Evolutionary conservation across 2,329 filamentous ascomycete genomes (phyloP).

Genomic region (Zasmidium citrigriseum): DNA sequence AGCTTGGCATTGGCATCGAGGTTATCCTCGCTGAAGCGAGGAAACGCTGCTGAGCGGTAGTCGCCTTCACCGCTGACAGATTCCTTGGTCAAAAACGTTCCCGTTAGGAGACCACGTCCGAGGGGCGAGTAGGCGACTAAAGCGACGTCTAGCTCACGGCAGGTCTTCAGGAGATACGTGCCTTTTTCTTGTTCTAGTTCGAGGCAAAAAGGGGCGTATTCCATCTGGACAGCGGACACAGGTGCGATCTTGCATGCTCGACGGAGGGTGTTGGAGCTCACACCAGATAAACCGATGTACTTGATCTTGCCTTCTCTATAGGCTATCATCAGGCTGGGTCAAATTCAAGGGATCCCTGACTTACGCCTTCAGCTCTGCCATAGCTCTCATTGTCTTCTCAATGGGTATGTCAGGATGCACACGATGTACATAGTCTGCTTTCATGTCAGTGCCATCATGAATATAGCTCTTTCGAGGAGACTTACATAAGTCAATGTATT

Average conservation of each 20-base stretch:
- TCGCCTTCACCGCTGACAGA: conserved; percentile 6
- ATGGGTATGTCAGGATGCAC: conserved; percentile 46
- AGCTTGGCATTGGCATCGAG: conserved; percentile 34
- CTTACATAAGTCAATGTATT: conserved; percentile 42
- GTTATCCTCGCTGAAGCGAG: conserved; percentile 33
- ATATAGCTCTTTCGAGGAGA: conserved; percentile 43
- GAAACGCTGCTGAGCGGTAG: conserved; percentile 1
- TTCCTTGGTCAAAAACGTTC: conserved; percentile 16
- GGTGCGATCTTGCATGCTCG: conserved; percentile 52
- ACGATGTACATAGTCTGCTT: conserved; percentile 43
- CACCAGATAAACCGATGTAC: conserved; percentile 54
- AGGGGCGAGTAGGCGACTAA: conserved; percentile 44
- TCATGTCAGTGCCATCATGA: conserved; percentile 43
- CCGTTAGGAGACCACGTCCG: conserved; percentile 47
- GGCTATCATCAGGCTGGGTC: background rate
- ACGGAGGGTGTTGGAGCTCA: conserved; percentile 50
- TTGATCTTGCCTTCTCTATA: conserved; percentile 54
- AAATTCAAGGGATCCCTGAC: conserved; percentile 10
- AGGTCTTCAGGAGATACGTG: conserved; percentile 46
- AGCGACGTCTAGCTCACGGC: conserved; percentile 49
- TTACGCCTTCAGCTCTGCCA: conserved; percentile 46
- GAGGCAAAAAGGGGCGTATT: conserved; percentile 52
- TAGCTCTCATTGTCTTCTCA: conserved; percentile 46
- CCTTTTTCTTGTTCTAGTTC: conserved; percentile 50
- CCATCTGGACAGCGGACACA: conserved; percentile 55